phyloP scores from a whole-genome alignment of 352 stramenopile species.

The Pythium rhizo-oryzae region DNA sequence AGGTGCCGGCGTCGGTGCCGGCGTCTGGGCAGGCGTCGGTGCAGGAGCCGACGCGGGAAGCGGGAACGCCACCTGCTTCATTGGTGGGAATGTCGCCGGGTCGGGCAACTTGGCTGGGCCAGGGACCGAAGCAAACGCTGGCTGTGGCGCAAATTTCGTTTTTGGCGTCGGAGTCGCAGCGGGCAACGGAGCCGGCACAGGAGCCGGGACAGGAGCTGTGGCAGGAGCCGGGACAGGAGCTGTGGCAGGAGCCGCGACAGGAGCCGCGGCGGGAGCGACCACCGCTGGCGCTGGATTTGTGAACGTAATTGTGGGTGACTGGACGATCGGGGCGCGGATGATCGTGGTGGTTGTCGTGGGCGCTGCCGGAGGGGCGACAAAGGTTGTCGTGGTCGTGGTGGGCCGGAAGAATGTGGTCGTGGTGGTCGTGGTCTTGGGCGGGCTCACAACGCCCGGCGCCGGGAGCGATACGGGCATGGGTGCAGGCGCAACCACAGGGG shows the following conservation, averaged over 20 bases:
- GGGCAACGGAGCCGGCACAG: constrained; percentile 1
- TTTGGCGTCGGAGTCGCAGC: background rate
- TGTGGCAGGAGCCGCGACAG: background rate
- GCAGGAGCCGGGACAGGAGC: background rate
- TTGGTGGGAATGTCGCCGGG: background rate
- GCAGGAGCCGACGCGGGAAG: background rate
- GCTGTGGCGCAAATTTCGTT: constrained; percentile 11
- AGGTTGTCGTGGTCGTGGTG: constrained; percentile 15
- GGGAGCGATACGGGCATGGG: background rate
- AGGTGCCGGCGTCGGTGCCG: background rate
- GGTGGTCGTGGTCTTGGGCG: constrained; percentile 18
- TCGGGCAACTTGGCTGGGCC: constrained; percentile 14
- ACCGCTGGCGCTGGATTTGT: background rate
- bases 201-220: background rate
- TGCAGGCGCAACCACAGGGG: background rate
- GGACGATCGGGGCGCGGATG: background rate
- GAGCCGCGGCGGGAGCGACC: background rate
- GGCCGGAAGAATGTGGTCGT: constrained; percentile 13
- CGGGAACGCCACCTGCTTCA: constrained; percentile 13
- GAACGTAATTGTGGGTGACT: constrained; percentile 9
- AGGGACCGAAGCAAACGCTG: constrained; percentile 7
- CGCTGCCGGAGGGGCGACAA: background rate
- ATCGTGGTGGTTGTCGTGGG: constrained; percentile 14
- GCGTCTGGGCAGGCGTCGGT: background rate
- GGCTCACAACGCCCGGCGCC: constrained; percentile 14